Percentiles rank a stretch among this genome's conserved stretches.
phyloP scores from a whole-genome alignment of 805 yeast species.

The Ogataea naganishii region DNA sequence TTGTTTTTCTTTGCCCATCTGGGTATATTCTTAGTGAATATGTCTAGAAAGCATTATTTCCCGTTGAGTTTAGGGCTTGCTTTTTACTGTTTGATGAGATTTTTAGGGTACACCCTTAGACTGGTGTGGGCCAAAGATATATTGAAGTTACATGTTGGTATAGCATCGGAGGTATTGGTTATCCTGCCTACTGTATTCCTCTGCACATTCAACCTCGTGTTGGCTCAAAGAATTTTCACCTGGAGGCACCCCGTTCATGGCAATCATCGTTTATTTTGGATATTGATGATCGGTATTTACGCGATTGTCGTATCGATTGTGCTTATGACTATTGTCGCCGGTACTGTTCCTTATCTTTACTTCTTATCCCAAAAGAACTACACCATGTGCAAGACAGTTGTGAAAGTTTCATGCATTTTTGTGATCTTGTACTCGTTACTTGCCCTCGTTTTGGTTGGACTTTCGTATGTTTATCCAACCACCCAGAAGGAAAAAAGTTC shows the following conservation, averaged over 20 bases:
- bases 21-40: constrained; percentile 38
- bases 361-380: constrained; percentile 36
- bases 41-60: constrained; percentile 51
- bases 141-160: constrained; percentile 36
- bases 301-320: constrained; percentile 47
- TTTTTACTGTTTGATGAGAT: constrained; percentile 42
- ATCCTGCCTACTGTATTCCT: constrained; percentile 51
- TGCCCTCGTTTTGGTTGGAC: constrained; percentile 37
- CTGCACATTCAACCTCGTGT: constrained; percentile 49
- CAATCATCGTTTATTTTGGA: constrained; percentile 40
- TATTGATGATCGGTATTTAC: constrained; percentile 40
- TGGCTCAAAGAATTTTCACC: constrained; percentile 67
- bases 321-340: constrained; percentile 61
- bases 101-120: constrained; percentile 53
- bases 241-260: constrained; percentile 75
- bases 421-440: constrained; percentile 43
- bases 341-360: constrained; percentile 51
- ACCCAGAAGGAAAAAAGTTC: constrained; percentile 40
- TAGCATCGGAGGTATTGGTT: constrained; percentile 47
- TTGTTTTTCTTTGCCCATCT: constrained; percentile 39
- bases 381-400: constrained; percentile 45
- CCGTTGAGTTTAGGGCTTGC: constrained; percentile 44
- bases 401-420: constrained; percentile 40
- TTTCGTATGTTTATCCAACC: constrained; percentile 49
- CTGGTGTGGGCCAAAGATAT: constrained; percentile 51